phyloP scores from a whole-genome alignment of 495 filamentous ascomycete species.

The Penicillium longicatenatum region DNA sequence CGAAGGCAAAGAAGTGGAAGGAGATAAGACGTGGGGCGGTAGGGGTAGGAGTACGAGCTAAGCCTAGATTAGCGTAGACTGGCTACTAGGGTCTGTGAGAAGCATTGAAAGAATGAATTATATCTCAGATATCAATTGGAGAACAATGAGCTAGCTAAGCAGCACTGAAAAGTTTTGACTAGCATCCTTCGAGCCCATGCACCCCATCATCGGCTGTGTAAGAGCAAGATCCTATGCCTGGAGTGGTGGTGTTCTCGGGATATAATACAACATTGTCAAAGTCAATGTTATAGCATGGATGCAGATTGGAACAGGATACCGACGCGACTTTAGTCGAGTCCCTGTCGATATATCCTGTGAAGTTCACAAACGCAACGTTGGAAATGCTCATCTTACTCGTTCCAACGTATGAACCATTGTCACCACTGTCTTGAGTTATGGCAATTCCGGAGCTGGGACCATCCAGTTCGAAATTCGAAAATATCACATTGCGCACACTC shows the following conservation, averaged over 20 bases:
- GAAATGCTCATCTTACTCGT: constrained; percentile 52
- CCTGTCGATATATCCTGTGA: constrained; percentile 47
- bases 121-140: neutral
- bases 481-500: constrained; percentile 50
- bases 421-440: constrained; percentile 52
- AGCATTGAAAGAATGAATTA: too few relatives aligned
- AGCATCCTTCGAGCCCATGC: constrained; percentile 32
- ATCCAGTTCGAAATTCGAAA: constrained; percentile 53
- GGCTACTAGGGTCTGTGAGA: too few relatives aligned
- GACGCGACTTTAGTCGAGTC: constrained; percentile 31
- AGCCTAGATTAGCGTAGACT: neutral
- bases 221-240: constrained; percentile 40
- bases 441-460: constrained; percentile 41
- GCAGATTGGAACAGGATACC: constrained; percentile 46
- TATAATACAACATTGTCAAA: constrained; percentile 45
- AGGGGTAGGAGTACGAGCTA: neutral
- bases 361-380: constrained; percentile 56
- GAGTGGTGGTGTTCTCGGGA: constrained; percentile 30
- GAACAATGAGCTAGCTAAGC: neutral
- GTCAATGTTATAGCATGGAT: constrained; percentile 53
- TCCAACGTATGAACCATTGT: constrained; percentile 54
- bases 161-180: neutral
- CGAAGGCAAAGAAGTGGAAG: neutral
- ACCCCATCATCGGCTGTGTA: constrained; percentile 45
- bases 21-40: neutral